These are phyloP conservation scores for Candida quercuum DNA, from an alignment of 805 yeast genomes.

Conservation along the genomic window DNA sequence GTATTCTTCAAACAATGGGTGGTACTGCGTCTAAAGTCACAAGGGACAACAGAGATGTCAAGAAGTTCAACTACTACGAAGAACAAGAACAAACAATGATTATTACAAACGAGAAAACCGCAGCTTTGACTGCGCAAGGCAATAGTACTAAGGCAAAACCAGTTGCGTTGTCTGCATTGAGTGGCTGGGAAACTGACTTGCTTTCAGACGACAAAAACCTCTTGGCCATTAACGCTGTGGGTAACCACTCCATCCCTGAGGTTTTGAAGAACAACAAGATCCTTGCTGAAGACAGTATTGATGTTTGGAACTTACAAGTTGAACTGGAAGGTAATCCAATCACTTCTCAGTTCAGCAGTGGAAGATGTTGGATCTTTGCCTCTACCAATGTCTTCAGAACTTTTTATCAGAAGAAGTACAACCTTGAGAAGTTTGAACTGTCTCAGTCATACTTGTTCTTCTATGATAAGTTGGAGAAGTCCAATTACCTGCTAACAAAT, in stretches of 20 bases:
- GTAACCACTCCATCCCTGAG: conserved; percentile 29
- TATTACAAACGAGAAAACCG: neutral
- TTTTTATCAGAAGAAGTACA: conserved; percentile 54
- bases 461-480: conserved; percentile 79
- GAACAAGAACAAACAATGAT: neutral
- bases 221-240: conserved; percentile 49
- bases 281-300: conserved; percentile 10
- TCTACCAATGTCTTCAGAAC: conserved; percentile 67
- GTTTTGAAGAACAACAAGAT: conserved; percentile 9
- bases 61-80: conserved; percentile 7
- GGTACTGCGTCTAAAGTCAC: conserved; percentile 3
- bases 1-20: conserved; percentile 8
- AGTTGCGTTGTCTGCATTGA: conserved; percentile 27
- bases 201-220: conserved; percentile 42
- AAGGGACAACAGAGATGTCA: conserved; percentile 10
- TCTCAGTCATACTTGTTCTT: conserved; percentile 76
- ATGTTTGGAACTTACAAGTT: conserved; percentile 25
- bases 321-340: conserved; percentile 50
- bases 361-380: conserved; percentile 87
- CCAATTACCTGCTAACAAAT: conserved; percentile 72
- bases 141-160: conserved; percentile 27
- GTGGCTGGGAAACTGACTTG: conserved; percentile 41
- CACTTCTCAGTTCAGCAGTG: conserved; percentile 65
- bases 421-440: conserved; percentile 60
- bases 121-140: neutral